A percentile compares a stretch with the other conserved stretches of the same genome.
Conservation (phyloP, 108 stramenopile genomes). For the Hondaea fermentalgiana region DNA sequence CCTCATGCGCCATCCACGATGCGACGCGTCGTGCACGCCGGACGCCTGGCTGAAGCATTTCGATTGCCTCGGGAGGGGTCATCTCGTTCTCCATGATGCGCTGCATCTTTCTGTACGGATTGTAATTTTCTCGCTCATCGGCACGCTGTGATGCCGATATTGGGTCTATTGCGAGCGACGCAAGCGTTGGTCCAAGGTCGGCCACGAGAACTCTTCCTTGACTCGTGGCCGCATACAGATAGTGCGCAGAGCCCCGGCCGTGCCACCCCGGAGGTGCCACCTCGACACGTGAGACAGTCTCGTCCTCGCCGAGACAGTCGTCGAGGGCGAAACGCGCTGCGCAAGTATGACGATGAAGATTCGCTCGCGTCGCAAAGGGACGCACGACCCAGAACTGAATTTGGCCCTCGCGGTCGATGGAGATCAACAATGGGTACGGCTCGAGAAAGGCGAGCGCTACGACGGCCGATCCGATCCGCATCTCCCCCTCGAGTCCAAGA, state of each 20-base stretch:
- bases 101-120: not conserved
- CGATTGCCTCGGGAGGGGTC: not conserved
- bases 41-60: not conserved
- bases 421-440: slow-evolving; percentile 13
- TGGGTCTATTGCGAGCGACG: not conserved
- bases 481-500: slow-evolving; percentile 16
- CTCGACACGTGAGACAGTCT: not conserved
- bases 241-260: not conserved
- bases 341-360: not conserved
- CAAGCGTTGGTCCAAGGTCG: not conserved
- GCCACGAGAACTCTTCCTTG: not conserved
- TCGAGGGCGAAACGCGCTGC: not conserved
- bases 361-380: not conserved
- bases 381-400: not conserved
- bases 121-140: not conserved
- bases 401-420: not conserved
- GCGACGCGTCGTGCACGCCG: not conserved
- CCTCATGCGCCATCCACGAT: not conserved
- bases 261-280: not conserved
- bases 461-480: not conserved
- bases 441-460: not conserved
- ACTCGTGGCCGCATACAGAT: not conserved
- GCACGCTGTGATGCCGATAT: not conserved
- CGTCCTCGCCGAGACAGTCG: not conserved
- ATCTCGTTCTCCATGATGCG: not conserved